Percentiles rank a stretch among this genome's conserved stretches.
Conservation (phyloP, 805 yeast genomes). For the baker's yeast (Saccharomyces cerevisiae) region DNA sequence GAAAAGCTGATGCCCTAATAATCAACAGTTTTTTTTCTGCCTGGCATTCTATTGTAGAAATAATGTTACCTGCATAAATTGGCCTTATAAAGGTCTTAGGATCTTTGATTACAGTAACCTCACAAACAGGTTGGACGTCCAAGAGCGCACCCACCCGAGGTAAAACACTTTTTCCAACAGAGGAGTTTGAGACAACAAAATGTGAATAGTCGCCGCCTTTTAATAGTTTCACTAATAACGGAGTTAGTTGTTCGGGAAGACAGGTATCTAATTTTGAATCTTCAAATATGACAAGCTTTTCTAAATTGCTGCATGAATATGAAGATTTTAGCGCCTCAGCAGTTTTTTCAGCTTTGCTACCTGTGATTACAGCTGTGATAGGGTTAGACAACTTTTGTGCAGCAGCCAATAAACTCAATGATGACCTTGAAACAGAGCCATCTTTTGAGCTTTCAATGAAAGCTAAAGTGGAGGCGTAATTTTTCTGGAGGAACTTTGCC, state of each 20-base stretch:
- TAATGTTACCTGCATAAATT: conserved; percentile 91
- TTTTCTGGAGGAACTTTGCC: conserved; percentile 27
- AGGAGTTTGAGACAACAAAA: conserved; percentile 73
- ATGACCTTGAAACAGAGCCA: conserved; percentile 51
- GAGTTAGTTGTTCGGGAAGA: conserved; percentile 74
- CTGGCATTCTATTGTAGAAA: conserved; percentile 65
- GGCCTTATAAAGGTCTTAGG: conserved; percentile 74
- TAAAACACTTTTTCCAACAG: conserved; percentile 76
- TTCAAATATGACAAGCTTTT: conserved; percentile 48
- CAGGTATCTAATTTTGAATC: conserved; percentile 55
- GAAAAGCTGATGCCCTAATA: conserved; percentile 80
- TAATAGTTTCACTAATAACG: conserved; percentile 44
- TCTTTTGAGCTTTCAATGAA: conserved; percentile 56
- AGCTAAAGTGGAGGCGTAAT: conserved; percentile 60
- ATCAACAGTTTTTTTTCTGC: conserved; percentile 65
- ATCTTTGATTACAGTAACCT: conserved; percentile 59
- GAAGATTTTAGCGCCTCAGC: conserved; percentile 30
- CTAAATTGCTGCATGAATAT: conserved; percentile 26
- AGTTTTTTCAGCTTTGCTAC: conserved; percentile 48
- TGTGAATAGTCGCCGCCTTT: conserved; percentile 41
- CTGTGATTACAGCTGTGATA: conserved; percentile 69
- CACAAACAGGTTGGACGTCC: conserved; percentile 83
- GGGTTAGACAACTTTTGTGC: conserved; percentile 72
- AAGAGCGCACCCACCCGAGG: conserved; percentile 83
- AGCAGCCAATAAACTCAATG: conserved; percentile 68